phyloP scores from a whole-genome alignment of 73 alveolate genomes.

The Paraurostyla sp. region DNA sequence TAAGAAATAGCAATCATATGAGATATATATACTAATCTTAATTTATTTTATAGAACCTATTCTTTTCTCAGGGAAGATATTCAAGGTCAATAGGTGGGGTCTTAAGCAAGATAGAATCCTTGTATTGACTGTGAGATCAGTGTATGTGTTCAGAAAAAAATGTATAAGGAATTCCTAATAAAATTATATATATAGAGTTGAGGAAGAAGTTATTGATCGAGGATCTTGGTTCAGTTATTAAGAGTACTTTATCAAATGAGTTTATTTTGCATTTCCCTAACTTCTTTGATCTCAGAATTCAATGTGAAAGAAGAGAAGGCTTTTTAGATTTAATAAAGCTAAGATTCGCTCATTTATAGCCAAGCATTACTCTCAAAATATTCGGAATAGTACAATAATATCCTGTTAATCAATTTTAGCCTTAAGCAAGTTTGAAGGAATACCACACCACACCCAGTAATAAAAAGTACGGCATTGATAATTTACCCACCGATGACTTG shows the following conservation, averaged over 20 bases:
- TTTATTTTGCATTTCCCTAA: constrained; percentile 67
- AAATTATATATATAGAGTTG: constrained; percentile 62
- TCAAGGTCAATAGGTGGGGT: constrained; percentile 84
- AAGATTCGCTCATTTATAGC: constrained; percentile 66
- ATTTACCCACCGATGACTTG: constrained; percentile 80
- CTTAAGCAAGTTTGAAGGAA: constrained; percentile 71
- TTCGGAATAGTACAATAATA: constrained; percentile 32
- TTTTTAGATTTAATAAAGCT: constrained; percentile 63
- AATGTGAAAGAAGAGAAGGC: constrained; percentile 63
- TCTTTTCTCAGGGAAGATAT: constrained; percentile 73
- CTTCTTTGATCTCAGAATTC: constrained; percentile 39
- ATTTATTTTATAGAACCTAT: constrained; percentile 73
- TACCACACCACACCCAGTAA: constrained; percentile 87
- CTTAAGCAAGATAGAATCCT: constrained; percentile 83
- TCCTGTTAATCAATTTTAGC: background rate
- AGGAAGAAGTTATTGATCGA: constrained; percentile 81
- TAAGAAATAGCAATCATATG: background rate
- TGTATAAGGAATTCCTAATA: constrained; percentile 33
- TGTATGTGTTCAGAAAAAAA: constrained; percentile 80
- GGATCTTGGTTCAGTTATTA: constrained; percentile 80
- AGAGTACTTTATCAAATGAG: constrained; percentile 59
- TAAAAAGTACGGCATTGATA: constrained; percentile 83
- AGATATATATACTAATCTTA: background rate
- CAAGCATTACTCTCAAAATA: constrained; percentile 60
- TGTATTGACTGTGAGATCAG: constrained; percentile 78